These are phyloP conservation scores for Diatrype stigma DNA, from an alignment of 2,329 filamentous ascomycete species.

Conservation along the genomic window DNA sequence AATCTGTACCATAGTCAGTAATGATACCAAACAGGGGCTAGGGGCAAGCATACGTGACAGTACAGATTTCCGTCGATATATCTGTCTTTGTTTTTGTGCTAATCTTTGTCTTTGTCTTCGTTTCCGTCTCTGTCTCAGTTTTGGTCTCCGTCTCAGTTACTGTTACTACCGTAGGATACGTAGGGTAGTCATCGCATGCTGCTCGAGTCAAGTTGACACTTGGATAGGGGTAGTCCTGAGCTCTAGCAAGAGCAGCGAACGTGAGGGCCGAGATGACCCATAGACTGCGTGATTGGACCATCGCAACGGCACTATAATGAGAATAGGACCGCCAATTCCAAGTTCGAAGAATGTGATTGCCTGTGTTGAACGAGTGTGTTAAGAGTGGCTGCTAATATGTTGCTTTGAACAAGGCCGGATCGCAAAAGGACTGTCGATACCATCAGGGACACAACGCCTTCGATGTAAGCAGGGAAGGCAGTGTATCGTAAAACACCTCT, in stretches of 20 bases:
- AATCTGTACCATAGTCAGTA: constrained; percentile 13
- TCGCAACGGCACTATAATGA: constrained; percentile 10
- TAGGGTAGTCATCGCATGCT: background rate
- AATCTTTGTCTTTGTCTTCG: constrained; percentile 17
- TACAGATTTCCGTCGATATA: constrained; percentile 7
- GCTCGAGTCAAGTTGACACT: background rate
- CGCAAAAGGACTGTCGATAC: background rate
- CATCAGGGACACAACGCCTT: background rate
- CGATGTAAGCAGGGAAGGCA: background rate
- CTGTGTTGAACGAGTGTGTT: constrained; percentile 7
- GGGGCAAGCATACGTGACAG: constrained; percentile 5
- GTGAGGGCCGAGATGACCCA: constrained; percentile 18
- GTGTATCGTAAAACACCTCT: background rate
- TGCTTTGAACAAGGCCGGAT: background rate
- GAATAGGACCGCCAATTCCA: background rate
- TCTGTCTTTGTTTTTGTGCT: constrained; percentile 16
- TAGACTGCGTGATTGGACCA: constrained; percentile 18
- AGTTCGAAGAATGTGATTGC: constrained; percentile 4
- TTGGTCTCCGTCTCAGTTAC: constrained; percentile 1
- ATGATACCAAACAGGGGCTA: background rate
- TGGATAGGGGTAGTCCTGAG: constrained; percentile 13
- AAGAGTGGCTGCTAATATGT: background rate
- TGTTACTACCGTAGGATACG: constrained; percentile 8
- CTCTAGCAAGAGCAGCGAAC: constrained; percentile 13
- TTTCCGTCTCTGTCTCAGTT: constrained; percentile 11